Percentiles rank a stretch among this genome's conserved stretches.
Evolutionary conservation across 495 filamentous ascomycete genomes (phyloP).

Genomic region (Bathelium albidoporum): DNA sequence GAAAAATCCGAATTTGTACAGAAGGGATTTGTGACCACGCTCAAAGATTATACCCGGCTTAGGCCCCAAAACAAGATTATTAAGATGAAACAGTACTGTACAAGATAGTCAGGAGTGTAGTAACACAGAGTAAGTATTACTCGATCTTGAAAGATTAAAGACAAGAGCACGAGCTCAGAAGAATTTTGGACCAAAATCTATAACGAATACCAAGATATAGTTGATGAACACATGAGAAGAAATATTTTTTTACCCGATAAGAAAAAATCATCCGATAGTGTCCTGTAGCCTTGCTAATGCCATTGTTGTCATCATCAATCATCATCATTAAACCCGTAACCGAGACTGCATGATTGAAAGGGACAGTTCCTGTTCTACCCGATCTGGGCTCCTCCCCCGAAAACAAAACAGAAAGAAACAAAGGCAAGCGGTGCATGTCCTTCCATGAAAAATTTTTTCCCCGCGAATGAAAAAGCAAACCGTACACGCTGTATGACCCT

Average conservation of each 20-base stretch:
- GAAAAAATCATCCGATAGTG: background rate
- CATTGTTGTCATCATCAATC: background rate
- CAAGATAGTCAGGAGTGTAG: background rate
- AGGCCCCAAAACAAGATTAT: background rate
- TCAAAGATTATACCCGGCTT: too few species aligned
- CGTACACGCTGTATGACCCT: background rate
- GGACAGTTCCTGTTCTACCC: background rate
- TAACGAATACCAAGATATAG: too few species aligned
- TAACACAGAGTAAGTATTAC: background rate
- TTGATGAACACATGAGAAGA: background rate
- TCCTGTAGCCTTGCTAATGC: background rate
- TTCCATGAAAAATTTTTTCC: background rate
- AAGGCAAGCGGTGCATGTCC: too few species aligned
- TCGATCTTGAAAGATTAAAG: background rate
- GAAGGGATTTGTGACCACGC: too few species aligned
- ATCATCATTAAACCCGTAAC: too few species aligned
- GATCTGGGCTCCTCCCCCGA: too few species aligned
- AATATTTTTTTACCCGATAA: background rate
- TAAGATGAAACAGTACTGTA: background rate
- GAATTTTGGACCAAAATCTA: background rate
- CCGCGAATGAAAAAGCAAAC: background rate
- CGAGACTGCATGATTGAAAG: background rate
- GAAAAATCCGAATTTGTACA: too few species aligned
- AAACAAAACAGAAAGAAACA: background rate
- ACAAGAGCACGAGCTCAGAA: background rate